Evolutionary conservation across 768 basidiomycete species (phyloP).

Genomic region (Sarcomyxa edulis): DNA sequence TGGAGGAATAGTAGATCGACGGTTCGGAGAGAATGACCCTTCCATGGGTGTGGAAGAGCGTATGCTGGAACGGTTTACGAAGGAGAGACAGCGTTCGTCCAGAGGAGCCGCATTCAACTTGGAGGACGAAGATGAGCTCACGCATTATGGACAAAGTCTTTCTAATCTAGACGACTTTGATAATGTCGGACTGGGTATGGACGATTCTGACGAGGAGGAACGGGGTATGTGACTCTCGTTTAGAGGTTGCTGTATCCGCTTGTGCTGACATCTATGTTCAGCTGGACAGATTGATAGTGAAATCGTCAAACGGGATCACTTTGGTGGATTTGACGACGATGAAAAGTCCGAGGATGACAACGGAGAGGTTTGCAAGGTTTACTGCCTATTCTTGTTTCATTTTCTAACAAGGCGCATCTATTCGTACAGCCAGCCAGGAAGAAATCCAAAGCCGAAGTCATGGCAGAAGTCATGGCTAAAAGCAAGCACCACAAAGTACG

Average conservation of each 20-base stretch:
- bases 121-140: slow-evolving; percentile 87
- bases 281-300: slow-evolving; percentile 64
- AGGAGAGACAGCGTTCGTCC: slow-evolving; percentile 76
- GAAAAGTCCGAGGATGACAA: slow-evolving; percentile 52
- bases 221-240: slow-evolving; percentile 25
- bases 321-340: slow-evolving; percentile 82
- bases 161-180: slow-evolving; percentile 85
- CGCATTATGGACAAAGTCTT: slow-evolving; percentile 86
- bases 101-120: slow-evolving; percentile 82
- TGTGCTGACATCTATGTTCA: slow-evolving; percentile 3
- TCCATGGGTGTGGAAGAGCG: slow-evolving; percentile 92
- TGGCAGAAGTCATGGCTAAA: slow-evolving; percentile 97
- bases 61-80: slow-evolving; percentile 94
- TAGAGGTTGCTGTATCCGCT: too few species aligned
- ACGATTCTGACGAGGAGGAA: slow-evolving; percentile 55
- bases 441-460: slow-evolving; percentile 92
- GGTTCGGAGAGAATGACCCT: slow-evolving; percentile 95
- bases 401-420: slow-evolving; percentile 7
- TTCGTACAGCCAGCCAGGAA: slow-evolving; percentile 68
- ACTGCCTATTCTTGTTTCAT: background rate
- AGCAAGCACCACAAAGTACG: slow-evolving; percentile 91
- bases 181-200: slow-evolving; percentile 53
- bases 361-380: slow-evolving; percentile 15
- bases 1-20: slow-evolving; percentile 87
- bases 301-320: slow-evolving; percentile 67